Percentiles rank a stretch among this genome's conserved stretches.
Conservation (phyloP, 2,329 filamentous ascomycete genomes). For the Neonectria hederae region DNA sequence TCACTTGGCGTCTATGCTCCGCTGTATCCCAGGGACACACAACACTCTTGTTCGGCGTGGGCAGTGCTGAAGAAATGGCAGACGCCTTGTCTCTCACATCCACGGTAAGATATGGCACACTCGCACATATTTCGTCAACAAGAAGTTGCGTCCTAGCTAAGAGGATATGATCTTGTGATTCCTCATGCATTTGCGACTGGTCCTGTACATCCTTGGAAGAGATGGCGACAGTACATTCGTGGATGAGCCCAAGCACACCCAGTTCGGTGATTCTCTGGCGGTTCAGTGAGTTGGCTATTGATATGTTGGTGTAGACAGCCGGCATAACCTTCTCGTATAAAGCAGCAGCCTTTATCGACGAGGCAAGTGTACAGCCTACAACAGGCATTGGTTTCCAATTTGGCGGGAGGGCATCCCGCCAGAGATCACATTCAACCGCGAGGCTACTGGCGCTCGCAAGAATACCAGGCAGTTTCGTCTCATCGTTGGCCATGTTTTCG, state of each 20-base stretch:
- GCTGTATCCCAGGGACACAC: neutral
- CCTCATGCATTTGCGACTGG: neutral
- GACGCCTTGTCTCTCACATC: constrained; percentile 1
- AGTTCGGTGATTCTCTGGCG: constrained; percentile 6
- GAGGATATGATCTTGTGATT: neutral
- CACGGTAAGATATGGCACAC: constrained; percentile 12
- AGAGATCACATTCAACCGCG: constrained; percentile 2
- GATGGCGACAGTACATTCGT: neutral
- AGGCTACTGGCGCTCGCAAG: neutral
- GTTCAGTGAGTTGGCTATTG: constrained; percentile 7
- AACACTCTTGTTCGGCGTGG: neutral
- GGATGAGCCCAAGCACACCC: neutral
- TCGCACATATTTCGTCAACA: constrained; percentile 22
- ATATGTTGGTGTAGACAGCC: neutral
- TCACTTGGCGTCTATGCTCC: neutral
- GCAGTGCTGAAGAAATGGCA: neutral
- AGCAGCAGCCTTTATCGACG: constrained; percentile 1
- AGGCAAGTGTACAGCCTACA: neutral
- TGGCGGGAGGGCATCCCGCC: constrained; percentile 2
- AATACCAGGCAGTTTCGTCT: neutral
- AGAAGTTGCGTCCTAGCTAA: constrained; percentile 6
- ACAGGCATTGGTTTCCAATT: constrained; percentile 4
- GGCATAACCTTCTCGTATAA: neutral
- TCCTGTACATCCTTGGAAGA: neutral
- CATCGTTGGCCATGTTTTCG: neutral